Base-by-base conservation (phyloP, 2,329 filamentous ascomycete genomes). In the Talaromyces piceae region DNA sequence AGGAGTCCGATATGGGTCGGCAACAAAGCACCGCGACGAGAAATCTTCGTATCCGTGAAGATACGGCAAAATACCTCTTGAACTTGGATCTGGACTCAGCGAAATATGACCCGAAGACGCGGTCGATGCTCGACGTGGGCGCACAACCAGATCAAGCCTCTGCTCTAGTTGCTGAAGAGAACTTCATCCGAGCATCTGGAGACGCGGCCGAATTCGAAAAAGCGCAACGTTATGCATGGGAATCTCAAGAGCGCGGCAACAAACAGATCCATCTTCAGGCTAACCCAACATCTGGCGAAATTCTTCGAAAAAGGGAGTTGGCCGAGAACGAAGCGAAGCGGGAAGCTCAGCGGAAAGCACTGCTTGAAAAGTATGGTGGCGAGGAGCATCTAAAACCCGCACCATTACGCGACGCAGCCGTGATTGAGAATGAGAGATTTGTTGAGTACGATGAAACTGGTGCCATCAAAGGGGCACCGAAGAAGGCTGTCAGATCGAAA, bases 51-150 rank as follows among this genome's bases (percentile, higher is more conserved):
- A 83, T 98, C 66, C 82, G 93, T 67, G 93, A 98, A 72, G 93
- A 98, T 67, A 98, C 93, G 0, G 93, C 93, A 20, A 97, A 96
- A 64, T 98, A 98, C 66, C 77, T 98, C 2, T 75, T 96, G 7
- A 97, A 97, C 64, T 80, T 98, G 25, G 93, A 98, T 64, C 78
- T 95, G 2, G 93, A 98, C 63, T 96, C 91, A 1, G 93, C 94
- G 1, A 94, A 95, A 68, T 98, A 98, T 71, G 91, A 98, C 63
- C 93, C 93, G 0, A 98, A 98, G 67, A 96, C 91, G 11, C 81
- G 93, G 61, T 86, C 87, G 7, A 88, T 98, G 77, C 86, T 95
- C 20, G 88, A 95, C 63, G 83, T 82, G 56, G 89, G 90, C 45
- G 89, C 87, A 5, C 87, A 84, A 27, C 81, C 81, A 20, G 89